A percentile compares a stretch with the other conserved stretches of the same genome.
Conservation (phyloP, 2,329 filamentous ascomycete species). For the Fusarium paranaense region DNA sequence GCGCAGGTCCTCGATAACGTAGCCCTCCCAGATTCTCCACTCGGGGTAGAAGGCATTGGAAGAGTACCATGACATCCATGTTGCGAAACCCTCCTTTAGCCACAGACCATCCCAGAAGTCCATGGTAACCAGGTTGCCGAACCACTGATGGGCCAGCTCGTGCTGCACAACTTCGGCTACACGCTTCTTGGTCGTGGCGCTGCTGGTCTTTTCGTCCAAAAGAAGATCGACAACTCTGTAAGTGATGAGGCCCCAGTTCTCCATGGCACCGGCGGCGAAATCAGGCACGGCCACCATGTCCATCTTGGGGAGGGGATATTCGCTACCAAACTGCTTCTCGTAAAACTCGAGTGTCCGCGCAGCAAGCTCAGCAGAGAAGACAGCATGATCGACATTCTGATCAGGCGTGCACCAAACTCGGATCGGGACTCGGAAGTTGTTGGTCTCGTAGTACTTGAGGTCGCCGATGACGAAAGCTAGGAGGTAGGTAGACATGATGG, state of each 20-base stretch:
- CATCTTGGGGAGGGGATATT: conserved; percentile 65
- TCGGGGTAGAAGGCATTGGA: conserved; percentile 96
- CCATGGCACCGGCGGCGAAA: conserved; percentile 96
- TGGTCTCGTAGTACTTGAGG: conserved; percentile 93
- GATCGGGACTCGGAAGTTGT: conserved; percentile 89
- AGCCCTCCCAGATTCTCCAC: conserved; percentile 98
- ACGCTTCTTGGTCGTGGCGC: conserved; percentile 89
- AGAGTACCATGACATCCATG: conserved; percentile 70
- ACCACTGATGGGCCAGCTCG: conserved; percentile 98
- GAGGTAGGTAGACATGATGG: conserved; percentile 95
- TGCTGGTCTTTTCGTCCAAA: conserved; percentile 90
- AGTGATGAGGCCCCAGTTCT: conserved; percentile 97
- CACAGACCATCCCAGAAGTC: conserved; percentile 98
- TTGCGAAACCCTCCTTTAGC: conserved; percentile 93
- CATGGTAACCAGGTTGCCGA: conserved; percentile 97
- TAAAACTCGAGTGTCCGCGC: conserved; percentile 93
- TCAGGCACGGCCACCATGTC: conserved; percentile 84
- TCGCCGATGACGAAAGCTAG: conserved; percentile 94
- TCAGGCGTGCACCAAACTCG: conserved; percentile 94
- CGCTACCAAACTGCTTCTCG: conserved; percentile 90
- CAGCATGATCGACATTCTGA: conserved; percentile 89
- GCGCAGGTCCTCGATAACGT: conserved; percentile 92
- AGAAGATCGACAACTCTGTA: conserved; percentile 88
- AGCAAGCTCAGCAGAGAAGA: conserved; percentile 90
- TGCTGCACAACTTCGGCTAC: conserved; percentile 97